Evolutionary conservation across 345 rosid genomes (phyloP).

Genomic region (Erodium maritimum): DNA sequence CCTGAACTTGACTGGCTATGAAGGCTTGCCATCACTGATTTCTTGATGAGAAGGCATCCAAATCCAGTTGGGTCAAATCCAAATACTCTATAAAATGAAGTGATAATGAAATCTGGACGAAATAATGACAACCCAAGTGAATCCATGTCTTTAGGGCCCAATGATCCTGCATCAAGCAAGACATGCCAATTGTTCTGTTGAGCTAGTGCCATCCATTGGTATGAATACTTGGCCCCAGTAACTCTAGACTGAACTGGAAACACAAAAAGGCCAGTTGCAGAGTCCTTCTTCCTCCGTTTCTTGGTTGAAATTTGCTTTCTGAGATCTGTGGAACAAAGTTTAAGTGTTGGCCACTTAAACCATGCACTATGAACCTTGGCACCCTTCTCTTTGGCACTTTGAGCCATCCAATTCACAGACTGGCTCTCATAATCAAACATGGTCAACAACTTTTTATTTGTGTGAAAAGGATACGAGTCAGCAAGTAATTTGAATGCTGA

Average conservation of each 20-base stretch:
- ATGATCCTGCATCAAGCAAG: slow-evolving; percentile 93
- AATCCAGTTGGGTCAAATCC: slow-evolving; percentile 97
- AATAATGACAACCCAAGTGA: slow-evolving; percentile 92
- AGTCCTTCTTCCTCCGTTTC: slow-evolving; percentile 86
- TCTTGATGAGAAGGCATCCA: slow-evolving; percentile 93
- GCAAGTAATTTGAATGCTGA: slow-evolving; percentile 92
- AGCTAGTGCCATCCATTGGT: slow-evolving; percentile 99
- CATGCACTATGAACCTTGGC: slow-evolving; percentile 81
- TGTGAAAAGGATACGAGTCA: slow-evolving; percentile 87
- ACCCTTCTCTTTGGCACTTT: slow-evolving; percentile 89
- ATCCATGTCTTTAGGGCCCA: slow-evolving; percentile 99
- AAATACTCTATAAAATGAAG: slow-evolving; percentile 93
- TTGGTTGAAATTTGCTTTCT: slow-evolving; percentile 75
- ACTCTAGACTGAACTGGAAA: slow-evolving; percentile 98
- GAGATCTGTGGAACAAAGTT: slow-evolving; percentile 86
- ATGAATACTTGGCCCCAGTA: slow-evolving; percentile 91
- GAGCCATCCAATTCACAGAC: slow-evolving; percentile 96
- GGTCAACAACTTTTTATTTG: slow-evolving; percentile 83
- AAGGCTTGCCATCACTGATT: slow-evolving; percentile 89
- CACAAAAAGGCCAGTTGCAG: slow-evolving; percentile 79
- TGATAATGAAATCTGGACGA: slow-evolving; percentile 90
- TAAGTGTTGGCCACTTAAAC: slow-evolving; percentile 99
- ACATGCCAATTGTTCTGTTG: slow-evolving; percentile 99
- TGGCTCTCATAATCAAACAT: slow-evolving; percentile 99
- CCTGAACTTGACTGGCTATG: slow-evolving; percentile 91